These are phyloP conservation scores for Pleurotus ostreatus DNA, from an alignment of 768 basidiomycete genomes.

Conservation along the genomic window DNA sequence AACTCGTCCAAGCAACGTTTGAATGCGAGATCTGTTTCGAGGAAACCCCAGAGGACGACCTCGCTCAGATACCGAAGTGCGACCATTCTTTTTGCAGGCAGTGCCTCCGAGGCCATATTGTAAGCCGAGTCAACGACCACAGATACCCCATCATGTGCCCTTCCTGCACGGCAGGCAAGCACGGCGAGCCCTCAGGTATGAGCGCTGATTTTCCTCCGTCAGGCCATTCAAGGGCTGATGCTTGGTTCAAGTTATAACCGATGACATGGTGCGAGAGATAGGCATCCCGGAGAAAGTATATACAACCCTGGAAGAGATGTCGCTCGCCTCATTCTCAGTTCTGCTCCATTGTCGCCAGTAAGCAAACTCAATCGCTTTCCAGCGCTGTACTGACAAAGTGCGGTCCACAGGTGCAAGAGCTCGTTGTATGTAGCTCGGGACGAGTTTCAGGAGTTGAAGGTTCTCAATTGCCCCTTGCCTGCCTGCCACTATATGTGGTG, in stretches of 20 bases:
- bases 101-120: slow-evolving; percentile 35
- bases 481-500: slow-evolving; percentile 45
- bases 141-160: slow-evolving; percentile 52
- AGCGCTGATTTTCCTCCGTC: neutral
- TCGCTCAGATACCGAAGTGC: slow-evolving; percentile 36
- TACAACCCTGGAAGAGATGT: slow-evolving; percentile 37
- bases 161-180: slow-evolving; percentile 28
- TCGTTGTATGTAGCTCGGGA: slow-evolving; percentile 38
- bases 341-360: slow-evolving; percentile 44
- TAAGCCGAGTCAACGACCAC: slow-evolving; percentile 36
- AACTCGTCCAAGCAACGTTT: slow-evolving; percentile 30
- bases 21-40: slow-evolving; percentile 48
- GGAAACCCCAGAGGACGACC: slow-evolving; percentile 32
- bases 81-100: slow-evolving; percentile 41
- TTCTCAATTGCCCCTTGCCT: slow-evolving; percentile 38
- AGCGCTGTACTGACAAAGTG: neutral
- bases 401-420: slow-evolving; percentile 31
- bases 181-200: slow-evolving; percentile 23
- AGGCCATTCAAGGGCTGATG: no score
- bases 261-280: slow-evolving; percentile 32
- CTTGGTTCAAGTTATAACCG: slow-evolving; percentile 32
- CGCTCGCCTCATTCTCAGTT: slow-evolving; percentile 38
- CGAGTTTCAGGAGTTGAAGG: slow-evolving; percentile 30
- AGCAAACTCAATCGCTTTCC: neutral
- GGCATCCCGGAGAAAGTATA: slow-evolving; percentile 40